A percentile compares a stretch with the other conserved stretches of the same genome.
These are phyloP conservation scores for Termitomyces titanicus DNA, from an alignment of 768 basidiomycete genomes.

Conservation along the genomic window DNA sequence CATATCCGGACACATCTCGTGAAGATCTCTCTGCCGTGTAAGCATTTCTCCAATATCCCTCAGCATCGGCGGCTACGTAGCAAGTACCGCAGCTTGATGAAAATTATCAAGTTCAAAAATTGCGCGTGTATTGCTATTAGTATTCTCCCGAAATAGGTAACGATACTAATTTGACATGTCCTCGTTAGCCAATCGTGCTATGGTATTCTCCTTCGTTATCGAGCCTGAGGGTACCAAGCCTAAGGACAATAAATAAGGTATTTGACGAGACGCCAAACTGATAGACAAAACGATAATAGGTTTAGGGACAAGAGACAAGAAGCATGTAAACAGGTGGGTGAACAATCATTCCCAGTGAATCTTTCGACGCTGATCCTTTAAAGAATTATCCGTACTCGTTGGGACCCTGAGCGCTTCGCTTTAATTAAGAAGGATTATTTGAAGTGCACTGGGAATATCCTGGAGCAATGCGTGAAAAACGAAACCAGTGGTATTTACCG, in stretches of 20 bases:
- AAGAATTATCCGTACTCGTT: constrained; percentile 46
- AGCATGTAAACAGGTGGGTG: constrained; percentile 32
- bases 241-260: constrained; percentile 42
- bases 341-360: not conserved
- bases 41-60: too few relatives aligned
- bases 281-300: constrained; percentile 50
- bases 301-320: constrained; percentile 45
- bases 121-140: too few relatives aligned
- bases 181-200: too few relatives aligned
- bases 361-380: too few relatives aligned
- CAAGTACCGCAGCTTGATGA: too few relatives aligned
- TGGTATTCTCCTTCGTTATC: too few relatives aligned
- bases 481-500: constrained; percentile 54
- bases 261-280: constrained; percentile 48
- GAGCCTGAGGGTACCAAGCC: constrained; percentile 38
- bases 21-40: too few relatives aligned
- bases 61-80: too few relatives aligned
- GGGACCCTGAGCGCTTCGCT: constrained; percentile 42
- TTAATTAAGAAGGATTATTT: constrained; percentile 46
- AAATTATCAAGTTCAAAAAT: too few relatives aligned
- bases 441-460: constrained; percentile 34
- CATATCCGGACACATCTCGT: too few relatives aligned
- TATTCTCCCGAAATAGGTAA: too few relatives aligned
- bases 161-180: too few relatives aligned
- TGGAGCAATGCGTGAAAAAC: constrained; percentile 39